These are phyloP conservation scores for Ceratocystis lukuohia DNA, from an alignment of 2,329 filamentous ascomycete genomes.

Conservation along the genomic window DNA sequence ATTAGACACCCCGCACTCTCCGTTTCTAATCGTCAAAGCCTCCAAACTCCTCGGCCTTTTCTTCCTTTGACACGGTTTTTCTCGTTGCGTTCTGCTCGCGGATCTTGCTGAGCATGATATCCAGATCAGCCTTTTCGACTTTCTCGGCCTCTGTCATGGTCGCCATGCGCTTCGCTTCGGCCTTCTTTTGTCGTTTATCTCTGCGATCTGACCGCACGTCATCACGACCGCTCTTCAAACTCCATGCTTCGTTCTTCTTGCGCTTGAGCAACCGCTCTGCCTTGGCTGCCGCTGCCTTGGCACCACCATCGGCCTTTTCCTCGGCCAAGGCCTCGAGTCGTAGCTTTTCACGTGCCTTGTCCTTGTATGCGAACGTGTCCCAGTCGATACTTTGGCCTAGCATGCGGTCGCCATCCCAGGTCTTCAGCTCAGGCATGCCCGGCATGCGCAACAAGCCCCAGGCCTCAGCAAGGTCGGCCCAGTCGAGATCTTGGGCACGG, in stretches of 20 bases:
- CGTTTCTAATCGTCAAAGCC: constrained; percentile 40
- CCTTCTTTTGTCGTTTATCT: constrained; percentile 50
- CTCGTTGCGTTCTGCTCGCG: constrained; percentile 41
- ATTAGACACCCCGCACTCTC: not conserved
- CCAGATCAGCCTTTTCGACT: constrained; percentile 47
- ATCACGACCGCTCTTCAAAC: constrained; percentile 53
- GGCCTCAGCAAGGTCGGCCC: constrained; percentile 63
- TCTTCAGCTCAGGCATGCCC: constrained; percentile 81
- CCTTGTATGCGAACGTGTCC: constrained; percentile 55
- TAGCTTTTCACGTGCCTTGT: constrained; percentile 55
- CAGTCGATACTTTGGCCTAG: constrained; percentile 53
- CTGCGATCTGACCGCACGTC: constrained; percentile 47
- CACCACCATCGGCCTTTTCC: constrained; percentile 33
- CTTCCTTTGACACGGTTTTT: constrained; percentile 23
- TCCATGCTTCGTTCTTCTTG: constrained; percentile 59
- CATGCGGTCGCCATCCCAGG: constrained; percentile 54
- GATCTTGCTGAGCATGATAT: constrained; percentile 52
- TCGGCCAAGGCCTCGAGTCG: constrained; percentile 44
- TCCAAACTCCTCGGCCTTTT: constrained; percentile 40
- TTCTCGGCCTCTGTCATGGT: constrained; percentile 60
- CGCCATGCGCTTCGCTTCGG: constrained; percentile 48
- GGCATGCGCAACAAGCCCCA: constrained; percentile 83
- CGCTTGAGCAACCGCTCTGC: constrained; percentile 36
- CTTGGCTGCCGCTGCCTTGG: constrained; percentile 26
- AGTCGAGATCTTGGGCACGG: constrained; percentile 66